Evolutionary conservation across 2,329 filamentous ascomycete genomes (phyloP).

Genomic region (Lachnellula arida): DNA sequence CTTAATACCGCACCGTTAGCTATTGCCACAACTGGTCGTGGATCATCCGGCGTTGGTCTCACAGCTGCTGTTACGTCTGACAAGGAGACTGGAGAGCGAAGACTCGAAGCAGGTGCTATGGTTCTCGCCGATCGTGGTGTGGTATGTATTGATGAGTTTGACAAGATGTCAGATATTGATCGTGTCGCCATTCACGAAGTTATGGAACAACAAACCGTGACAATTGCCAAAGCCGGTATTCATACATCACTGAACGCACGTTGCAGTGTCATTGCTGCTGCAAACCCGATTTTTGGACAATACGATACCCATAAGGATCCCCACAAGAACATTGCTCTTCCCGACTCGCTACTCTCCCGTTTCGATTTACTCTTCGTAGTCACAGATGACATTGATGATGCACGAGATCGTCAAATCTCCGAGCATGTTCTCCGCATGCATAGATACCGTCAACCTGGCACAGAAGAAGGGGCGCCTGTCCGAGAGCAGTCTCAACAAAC

Average conservation of each 20-base stretch:
- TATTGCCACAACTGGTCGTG: constrained; percentile 93
- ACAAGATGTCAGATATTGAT: constrained; percentile 99
- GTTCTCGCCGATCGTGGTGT: constrained; percentile 95
- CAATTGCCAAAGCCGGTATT: constrained; percentile 96
- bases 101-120: constrained; percentile 97
- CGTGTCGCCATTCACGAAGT: constrained; percentile 99
- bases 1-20: constrained; percentile 94
- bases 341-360: constrained; percentile 93
- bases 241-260: constrained; percentile 95
- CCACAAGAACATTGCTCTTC: constrained; percentile 96
- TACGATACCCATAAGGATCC: constrained; percentile 99
- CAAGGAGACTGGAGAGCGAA: constrained; percentile 93
- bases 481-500: constrained; percentile 81
- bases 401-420: constrained; percentile 82
- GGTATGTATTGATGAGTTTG: constrained; percentile 98
- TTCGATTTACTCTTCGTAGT: constrained; percentile 98
- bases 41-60: constrained; percentile 94
- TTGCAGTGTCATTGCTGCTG: constrained; percentile 92
- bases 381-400: constrained; percentile 96
- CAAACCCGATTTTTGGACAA: constrained; percentile 96
- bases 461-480: constrained; percentile 90
- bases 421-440: constrained; percentile 98
- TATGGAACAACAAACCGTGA: constrained; percentile 99
- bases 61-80: constrained; percentile 95
- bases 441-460: constrained; percentile 84